A percentile compares a stretch with the other conserved stretches of the same genome.
phyloP scores from a whole-genome alignment of 169 alveolate genomes.

The Theileria annulata region DNA sequence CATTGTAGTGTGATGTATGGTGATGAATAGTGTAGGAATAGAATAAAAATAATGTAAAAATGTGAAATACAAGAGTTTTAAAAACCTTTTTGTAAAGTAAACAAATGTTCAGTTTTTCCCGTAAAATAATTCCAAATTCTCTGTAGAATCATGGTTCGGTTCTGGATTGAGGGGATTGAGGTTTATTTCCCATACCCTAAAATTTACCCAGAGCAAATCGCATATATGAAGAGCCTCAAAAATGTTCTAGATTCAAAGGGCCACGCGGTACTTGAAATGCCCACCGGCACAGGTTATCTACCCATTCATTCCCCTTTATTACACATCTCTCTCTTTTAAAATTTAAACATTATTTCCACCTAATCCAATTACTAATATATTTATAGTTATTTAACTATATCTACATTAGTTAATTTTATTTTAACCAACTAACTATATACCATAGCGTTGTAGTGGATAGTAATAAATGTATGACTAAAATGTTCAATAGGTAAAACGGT shows the following conservation, averaged over 20 bases:
- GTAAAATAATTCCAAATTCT: not conserved
- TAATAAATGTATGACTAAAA: too few species aligned
- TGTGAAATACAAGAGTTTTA: too few species aligned
- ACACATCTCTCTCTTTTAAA: too few species aligned
- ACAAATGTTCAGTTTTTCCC: too few species aligned
- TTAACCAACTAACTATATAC: too few species aligned
- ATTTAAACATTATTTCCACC: too few species aligned
- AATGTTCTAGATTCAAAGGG: conserved; percentile 89
- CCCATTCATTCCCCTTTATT: not conserved
- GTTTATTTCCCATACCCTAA: conserved; percentile 93
- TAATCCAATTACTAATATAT: too few species aligned
- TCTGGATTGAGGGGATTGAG: conserved; percentile 87
- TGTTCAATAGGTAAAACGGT: conserved; percentile 91
- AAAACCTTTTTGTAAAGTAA: too few species aligned
- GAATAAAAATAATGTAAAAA: too few species aligned
- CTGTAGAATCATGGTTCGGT: conserved; percentile 75
- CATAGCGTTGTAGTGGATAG: too few species aligned
- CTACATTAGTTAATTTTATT: not conserved
- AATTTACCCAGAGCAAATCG: conserved; percentile 94
- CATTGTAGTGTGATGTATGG: too few species aligned
- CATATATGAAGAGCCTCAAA: conserved; percentile 89
- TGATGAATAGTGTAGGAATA: too few species aligned
- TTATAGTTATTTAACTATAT: not conserved
- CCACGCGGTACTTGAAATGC: conserved; percentile 97
- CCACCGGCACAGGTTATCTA: conserved; percentile 91